These are phyloP conservation scores for Camelina sativa DNA, from an alignment of 345 rosid genomes.

Conservation along the genomic window DNA sequence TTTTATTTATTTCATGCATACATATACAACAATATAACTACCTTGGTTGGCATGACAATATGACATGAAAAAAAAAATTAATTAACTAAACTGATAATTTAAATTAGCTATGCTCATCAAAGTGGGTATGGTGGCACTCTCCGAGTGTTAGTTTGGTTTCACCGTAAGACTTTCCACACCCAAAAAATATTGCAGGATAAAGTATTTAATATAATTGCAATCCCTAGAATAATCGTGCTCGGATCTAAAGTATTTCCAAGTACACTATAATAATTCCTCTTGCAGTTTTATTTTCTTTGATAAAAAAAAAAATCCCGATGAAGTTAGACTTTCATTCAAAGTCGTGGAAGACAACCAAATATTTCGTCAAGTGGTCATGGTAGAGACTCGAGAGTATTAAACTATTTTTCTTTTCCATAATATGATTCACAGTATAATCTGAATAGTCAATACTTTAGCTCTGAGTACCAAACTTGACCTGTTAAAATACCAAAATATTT, in stretches of 20 bases:
- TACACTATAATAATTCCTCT: constrained; percentile 3
- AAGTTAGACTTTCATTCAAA: neutral
- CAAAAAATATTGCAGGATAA: neutral
- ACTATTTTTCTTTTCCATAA: neutral
- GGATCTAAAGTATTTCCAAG: neutral
- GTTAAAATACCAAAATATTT: neutral
- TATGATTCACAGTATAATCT: neutral
- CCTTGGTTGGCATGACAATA: constrained; percentile 32
- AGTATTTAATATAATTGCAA: neutral
- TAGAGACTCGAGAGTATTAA: constrained; percentile 20
- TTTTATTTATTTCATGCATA: constrained; percentile 22
- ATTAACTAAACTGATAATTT: neutral
- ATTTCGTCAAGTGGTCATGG: neutral
- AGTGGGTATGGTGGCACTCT: constrained; percentile 4
- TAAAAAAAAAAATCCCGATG: neutral
- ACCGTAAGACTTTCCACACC: neutral
- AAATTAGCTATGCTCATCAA: neutral
- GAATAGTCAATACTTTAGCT: constrained; percentile 14
- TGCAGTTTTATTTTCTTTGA: neutral
- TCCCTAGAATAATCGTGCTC: neutral
- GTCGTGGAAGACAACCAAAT: neutral
- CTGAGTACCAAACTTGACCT: neutral
- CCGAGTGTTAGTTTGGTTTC: neutral
- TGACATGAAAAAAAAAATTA: neutral
- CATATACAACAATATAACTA: constrained; percentile 4